phyloP scores from a whole-genome alignment of 2,329 filamentous ascomycete species.

The Penicillium sp. region DNA sequence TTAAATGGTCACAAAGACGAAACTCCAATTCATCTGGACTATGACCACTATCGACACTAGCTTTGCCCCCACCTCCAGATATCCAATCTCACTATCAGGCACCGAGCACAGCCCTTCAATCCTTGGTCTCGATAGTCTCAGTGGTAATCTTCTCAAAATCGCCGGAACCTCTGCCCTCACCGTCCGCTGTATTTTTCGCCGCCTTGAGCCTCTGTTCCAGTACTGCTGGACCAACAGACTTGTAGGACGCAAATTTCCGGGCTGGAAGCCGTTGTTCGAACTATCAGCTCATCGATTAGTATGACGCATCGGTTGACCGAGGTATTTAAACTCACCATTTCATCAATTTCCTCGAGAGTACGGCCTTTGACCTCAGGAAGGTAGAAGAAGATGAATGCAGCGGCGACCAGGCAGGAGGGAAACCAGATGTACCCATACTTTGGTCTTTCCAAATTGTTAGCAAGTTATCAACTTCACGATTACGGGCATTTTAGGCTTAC shows the following conservation, averaged over 20 bases:
- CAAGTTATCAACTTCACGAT: neutral
- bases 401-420: constrained; percentile 27
- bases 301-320: neutral
- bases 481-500: constrained; percentile 1
- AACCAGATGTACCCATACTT: constrained; percentile 63
- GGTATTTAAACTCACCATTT: constrained; percentile 51
- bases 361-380: constrained; percentile 59
- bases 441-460: constrained; percentile 33
- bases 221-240: constrained; percentile 36
- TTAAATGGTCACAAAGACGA: neutral
- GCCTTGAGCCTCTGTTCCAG: constrained; percentile 14
- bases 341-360: constrained; percentile 59
- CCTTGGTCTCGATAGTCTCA: constrained; percentile 18
- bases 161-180: neutral
- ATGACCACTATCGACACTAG: neutral
- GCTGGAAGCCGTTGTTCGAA: constrained; percentile 45
- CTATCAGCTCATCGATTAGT: constrained; percentile 24
- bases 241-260: constrained; percentile 43
- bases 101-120: neutral
- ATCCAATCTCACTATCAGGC: neutral
- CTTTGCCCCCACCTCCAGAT: neutral
- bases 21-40: neutral
- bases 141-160: constrained; percentile 20
- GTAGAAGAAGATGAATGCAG: constrained; percentile 50
- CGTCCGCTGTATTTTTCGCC: neutral